Conservation (phyloP, 2,329 filamentous ascomycete genomes). For the Talaromyces sp. region DNA sequence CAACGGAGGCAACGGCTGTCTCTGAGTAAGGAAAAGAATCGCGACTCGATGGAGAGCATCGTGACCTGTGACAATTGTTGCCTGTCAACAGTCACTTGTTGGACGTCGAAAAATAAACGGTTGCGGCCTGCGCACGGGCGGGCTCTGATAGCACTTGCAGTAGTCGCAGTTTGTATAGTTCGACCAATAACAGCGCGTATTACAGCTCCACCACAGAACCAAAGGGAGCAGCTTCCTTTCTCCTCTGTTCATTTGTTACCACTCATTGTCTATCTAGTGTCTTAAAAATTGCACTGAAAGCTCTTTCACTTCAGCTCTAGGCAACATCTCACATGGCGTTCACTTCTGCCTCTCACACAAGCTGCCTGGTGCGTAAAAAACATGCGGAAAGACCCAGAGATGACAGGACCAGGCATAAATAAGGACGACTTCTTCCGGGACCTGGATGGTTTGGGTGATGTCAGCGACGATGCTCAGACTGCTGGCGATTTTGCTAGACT, state of each 20-base stretch:
- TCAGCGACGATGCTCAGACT: slow-evolving; percentile 26
- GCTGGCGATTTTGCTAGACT: neutral
- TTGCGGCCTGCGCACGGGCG: slow-evolving; percentile 1
- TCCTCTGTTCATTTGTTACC: slow-evolving; percentile 2
- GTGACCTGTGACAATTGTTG: slow-evolving; percentile 2
- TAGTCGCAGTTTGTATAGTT: slow-evolving; percentile 9
- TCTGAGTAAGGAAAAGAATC: slow-evolving; percentile 22
- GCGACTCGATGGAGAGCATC: slow-evolving; percentile 22
- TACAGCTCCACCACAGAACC: neutral
- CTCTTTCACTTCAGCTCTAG: neutral
- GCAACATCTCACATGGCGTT: slow-evolving; percentile 14
- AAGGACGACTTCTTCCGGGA: slow-evolving; percentile 31
- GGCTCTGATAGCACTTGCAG: neutral
- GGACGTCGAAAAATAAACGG: slow-evolving; percentile 20
- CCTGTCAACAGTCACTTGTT: neutral
- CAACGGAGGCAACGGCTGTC: slow-evolving; percentile 34
- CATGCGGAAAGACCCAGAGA: neutral
- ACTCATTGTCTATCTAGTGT: neutral
- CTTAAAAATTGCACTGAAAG: neutral
- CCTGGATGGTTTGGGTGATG: slow-evolving; percentile 32
- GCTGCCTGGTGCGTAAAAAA: neutral
- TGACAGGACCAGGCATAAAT: slow-evolving; percentile 8
- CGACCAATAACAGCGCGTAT: neutral
- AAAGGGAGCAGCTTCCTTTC: neutral
- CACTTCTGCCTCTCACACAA: neutral